Evolutionary conservation across 108 stramenopile species (phyloP).

Genomic region (Cyclotella sp.): DNA sequence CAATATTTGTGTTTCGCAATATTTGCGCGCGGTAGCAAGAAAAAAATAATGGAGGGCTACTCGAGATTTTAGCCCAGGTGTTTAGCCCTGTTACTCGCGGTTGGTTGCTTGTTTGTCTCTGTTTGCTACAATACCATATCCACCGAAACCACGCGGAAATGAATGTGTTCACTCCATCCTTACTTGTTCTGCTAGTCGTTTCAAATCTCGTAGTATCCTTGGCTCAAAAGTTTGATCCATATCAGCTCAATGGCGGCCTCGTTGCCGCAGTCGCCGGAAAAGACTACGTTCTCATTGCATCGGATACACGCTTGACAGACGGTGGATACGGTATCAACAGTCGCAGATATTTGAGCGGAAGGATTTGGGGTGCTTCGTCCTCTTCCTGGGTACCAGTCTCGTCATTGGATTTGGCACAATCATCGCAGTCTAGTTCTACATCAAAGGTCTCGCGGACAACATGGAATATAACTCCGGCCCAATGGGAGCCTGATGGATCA

Average conservation of each 20-base stretch:
- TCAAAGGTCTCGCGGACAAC: not conserved
- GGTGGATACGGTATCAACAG: slow-evolving; percentile 75
- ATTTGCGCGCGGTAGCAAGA: too few species aligned
- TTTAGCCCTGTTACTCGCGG: too few species aligned
- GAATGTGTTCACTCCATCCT: not conserved
- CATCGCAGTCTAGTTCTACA: not conserved
- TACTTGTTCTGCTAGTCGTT: not conserved
- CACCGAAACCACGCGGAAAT: not conserved
- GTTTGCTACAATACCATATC: not conserved
- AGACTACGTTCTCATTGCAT: slow-evolving; percentile 71
- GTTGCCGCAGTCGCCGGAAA: slow-evolving; percentile 80
- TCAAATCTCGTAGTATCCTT: not conserved
- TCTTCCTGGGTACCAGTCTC: not conserved
- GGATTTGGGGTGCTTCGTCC: slow-evolving; percentile 63
- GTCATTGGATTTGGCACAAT: not conserved
- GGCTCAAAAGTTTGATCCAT: slow-evolving; percentile 76
- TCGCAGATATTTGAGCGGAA: slow-evolving; percentile 64
- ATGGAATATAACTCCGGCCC: not conserved
- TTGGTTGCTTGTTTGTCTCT: too few species aligned
- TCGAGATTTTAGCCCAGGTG: too few species aligned
- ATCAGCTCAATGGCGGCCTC: slow-evolving; percentile 81
- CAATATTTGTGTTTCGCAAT: too few species aligned
- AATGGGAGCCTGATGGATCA: slow-evolving; percentile 45
- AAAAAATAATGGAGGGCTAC: too few species aligned
- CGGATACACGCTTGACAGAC: slow-evolving; percentile 76